Base-by-base conservation (phyloP, 2,329 filamentous ascomycete species). In the Neonectria coccinea region DNA sequence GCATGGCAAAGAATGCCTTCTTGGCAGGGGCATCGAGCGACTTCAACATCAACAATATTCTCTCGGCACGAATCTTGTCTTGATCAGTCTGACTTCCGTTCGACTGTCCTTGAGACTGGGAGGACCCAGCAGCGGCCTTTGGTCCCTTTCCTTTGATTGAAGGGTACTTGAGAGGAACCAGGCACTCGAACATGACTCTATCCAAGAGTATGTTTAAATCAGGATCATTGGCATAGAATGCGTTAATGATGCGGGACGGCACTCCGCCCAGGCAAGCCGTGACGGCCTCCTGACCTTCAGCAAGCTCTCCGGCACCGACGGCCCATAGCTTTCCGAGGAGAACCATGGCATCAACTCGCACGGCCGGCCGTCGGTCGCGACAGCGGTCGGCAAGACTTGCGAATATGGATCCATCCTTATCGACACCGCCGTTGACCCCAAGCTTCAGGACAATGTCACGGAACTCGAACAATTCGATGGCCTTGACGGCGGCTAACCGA, bases 151-250 rank as follows among this genome's bases (percentile, higher is more conserved):
- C 75, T 73, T 89, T 90, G 6, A 83, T 76, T 64, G 90, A 87
- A 7, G 96, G 96, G 72, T 93, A 99, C 31, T 86, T 88, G n/a
- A 98, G 83, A 1, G 96, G 96, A n/a, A 99, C 84, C 10, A 99
- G 85, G 50, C 89, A 92, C 72, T 98, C 95, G 75, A 92, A 97
- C 66, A 97, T 84, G 33, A 95, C 93, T 57, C 91, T 89, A 71
- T 97, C 93, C 20, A 98, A 86, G 41, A 97, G 84, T 20, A 93
- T 86, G 73, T 97, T 96, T 56, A 97, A 88, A 68, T 97, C 94
- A 1, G 84, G 82, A 75, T 97, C 94, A 75, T 97, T 97, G 65
- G 93, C 91, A 77, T 97, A 99, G 74, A 91, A 94, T 0, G 91
- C 91, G 74, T 94, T 93, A 67, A 97, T 89, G 48, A 99, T 93